These are phyloP conservation scores for Alopecurus myosuroides DNA, from an alignment of 176 grass and related monocot genomes.

Conservation along the genomic window DNA sequence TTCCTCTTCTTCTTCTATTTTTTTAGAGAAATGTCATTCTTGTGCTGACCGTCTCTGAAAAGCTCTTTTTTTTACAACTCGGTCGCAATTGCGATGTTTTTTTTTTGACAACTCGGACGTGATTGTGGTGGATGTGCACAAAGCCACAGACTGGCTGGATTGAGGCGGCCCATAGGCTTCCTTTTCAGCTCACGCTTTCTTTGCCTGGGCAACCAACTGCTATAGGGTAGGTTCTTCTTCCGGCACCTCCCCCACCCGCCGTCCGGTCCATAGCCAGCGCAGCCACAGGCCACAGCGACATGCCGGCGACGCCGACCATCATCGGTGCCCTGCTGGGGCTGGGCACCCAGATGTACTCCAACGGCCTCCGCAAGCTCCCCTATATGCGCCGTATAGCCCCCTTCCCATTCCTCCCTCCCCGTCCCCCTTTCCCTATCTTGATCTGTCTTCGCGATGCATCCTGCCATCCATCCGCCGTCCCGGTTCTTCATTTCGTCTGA, in stretches of 20 bases:
- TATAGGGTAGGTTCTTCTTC: not conserved
- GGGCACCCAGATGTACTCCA: constrained; percentile 95
- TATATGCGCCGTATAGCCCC: constrained; percentile 74
- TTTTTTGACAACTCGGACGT: too few species aligned
- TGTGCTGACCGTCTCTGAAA: too few species aligned
- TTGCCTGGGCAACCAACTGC: not conserved
- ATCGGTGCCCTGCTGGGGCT: constrained; percentile 81
- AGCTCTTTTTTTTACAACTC: too few species aligned
- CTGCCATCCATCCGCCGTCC: not conserved
- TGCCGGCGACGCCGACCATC: constrained; percentile 83
- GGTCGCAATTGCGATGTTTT: too few species aligned
- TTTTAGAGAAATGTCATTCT: too few species aligned
- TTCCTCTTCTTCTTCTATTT: not conserved
- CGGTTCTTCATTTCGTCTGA: not conserved
- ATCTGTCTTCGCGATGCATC: constrained; percentile 10
- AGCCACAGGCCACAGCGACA: not conserved
- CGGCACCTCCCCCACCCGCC: not conserved
- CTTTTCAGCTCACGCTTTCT: not conserved
- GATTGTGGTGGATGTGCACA: too few species aligned
- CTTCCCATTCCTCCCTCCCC: not conserved
- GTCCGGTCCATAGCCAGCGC: constrained; percentile 30
- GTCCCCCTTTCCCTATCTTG: not conserved
- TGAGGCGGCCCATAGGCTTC: constrained; percentile 11
- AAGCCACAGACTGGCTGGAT: not conserved
- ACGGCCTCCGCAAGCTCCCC: constrained; percentile 94